These are phyloP conservation scores for Hericium coralloides DNA, from an alignment of 768 basidiomycete species.

Conservation along the genomic window DNA sequence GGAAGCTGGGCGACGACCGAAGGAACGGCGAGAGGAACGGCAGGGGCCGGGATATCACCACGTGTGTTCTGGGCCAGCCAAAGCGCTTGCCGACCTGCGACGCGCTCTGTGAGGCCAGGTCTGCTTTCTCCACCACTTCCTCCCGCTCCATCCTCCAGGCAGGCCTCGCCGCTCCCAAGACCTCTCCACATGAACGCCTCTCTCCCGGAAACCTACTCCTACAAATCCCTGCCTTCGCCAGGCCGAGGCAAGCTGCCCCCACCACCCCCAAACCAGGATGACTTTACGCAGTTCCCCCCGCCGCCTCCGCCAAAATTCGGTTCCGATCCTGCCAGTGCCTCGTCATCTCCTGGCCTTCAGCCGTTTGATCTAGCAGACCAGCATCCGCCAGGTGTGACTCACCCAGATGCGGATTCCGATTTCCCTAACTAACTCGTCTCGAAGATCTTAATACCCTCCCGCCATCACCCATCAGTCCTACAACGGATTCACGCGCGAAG, in stretches of 20 bases:
- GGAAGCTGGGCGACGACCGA: no score
- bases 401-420: no score
- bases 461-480: constrained; percentile 13
- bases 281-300: constrained; percentile 5
- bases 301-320: constrained; percentile 19
- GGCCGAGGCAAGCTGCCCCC: constrained; percentile 23
- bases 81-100: no score
- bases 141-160: no score
- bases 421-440: background rate
- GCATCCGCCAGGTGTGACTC: constrained; percentile 6
- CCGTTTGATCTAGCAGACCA: background rate
- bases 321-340: constrained; percentile 2
- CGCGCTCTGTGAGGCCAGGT: background rate
- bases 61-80: no score
- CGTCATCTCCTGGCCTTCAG: constrained; percentile 9
- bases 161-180: no score
- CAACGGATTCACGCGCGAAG: constrained; percentile 41
- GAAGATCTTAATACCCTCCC: constrained; percentile 5
- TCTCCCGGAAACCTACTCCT: constrained; percentile 1
- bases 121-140: constrained; percentile 3
- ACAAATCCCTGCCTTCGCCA: constrained; percentile 23
- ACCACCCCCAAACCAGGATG: constrained; percentile 15
- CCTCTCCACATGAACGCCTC: no score
- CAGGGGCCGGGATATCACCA: background rate
- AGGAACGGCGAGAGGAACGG: background rate